A percentile compares a stretch with the other conserved stretches of the same genome.
Evolutionary conservation across 1,139 yeast species (phyloP).

Genomic region (Hemisphaericaspora lyxosophila): DNA sequence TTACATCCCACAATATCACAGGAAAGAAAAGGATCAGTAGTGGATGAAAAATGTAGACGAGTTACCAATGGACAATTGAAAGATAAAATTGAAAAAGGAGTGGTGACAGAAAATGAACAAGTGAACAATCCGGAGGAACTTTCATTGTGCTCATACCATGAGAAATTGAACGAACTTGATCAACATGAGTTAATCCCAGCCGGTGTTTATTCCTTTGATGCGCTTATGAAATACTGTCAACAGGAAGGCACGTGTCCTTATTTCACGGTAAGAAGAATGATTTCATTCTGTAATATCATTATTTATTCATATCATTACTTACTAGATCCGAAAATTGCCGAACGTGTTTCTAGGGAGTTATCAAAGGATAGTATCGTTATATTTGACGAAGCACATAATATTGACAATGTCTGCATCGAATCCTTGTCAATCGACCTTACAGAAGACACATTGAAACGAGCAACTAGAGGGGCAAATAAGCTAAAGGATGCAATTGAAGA

Average conservation of each 20-base stretch:
- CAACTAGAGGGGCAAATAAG: slow-evolving; percentile 70
- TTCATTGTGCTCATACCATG: slow-evolving; percentile 75
- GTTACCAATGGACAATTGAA: slow-evolving; percentile 90
- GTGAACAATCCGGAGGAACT: slow-evolving; percentile 33
- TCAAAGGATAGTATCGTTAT: slow-evolving; percentile 92
- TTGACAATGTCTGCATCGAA: slow-evolving; percentile 97
- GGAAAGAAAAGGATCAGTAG: slow-evolving; percentile 89
- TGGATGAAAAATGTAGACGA: slow-evolving; percentile 94
- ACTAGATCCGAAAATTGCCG: slow-evolving; percentile 95
- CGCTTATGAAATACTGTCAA: slow-evolving; percentile 73
- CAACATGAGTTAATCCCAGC: slow-evolving; percentile 86
- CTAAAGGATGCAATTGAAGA: slow-evolving; percentile 75
- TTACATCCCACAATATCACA: slow-evolving; percentile 84
- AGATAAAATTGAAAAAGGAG: slow-evolving; percentile 55
- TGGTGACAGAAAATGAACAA: slow-evolving; percentile 57
- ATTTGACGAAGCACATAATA: slow-evolving; percentile 97
- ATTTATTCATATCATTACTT: slow-evolving; percentile 96
- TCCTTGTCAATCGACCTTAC: slow-evolving; percentile 79
- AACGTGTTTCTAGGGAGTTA: slow-evolving; percentile 86
- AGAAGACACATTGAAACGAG: slow-evolving; percentile 46
- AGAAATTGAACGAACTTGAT: slow-evolving; percentile 78
- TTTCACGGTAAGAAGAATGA: slow-evolving; percentile 97
- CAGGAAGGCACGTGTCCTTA: slow-evolving; percentile 86
- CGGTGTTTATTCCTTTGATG: slow-evolving; percentile 94
- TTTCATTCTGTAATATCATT: slow-evolving; percentile 88